phyloP scores from a whole-genome alignment of 352 stramenopile genomes.

The Phytophthora colocasiae region DNA sequence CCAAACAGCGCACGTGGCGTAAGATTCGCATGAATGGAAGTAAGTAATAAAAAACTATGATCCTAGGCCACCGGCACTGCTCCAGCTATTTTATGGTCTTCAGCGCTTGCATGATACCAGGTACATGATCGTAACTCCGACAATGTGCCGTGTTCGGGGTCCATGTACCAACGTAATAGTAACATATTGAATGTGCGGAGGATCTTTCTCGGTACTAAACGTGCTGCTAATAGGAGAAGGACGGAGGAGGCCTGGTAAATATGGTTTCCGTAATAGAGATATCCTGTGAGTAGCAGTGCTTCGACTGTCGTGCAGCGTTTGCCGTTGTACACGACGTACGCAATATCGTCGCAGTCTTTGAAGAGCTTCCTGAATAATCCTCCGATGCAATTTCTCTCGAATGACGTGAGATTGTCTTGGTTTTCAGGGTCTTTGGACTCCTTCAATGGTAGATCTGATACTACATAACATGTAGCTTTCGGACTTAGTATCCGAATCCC shows the following conservation, averaged over 20 bases:
- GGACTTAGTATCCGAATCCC: background rate
- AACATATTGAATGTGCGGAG: slow-evolving; percentile 36
- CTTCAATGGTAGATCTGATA: background rate
- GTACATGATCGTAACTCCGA: slow-evolving; percentile 11
- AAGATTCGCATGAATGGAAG: slow-evolving; percentile 1
- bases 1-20: slow-evolving; percentile 15
- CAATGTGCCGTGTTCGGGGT: slow-evolving; percentile 13
- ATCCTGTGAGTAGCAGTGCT: slow-evolving; percentile 22
- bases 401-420: slow-evolving; percentile 5
- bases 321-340: slow-evolving; percentile 11
- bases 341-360: slow-evolving; percentile 26
- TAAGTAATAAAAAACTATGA: background rate
- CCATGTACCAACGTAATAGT: slow-evolving; percentile 26
- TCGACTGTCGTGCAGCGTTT: slow-evolving; percentile 17
- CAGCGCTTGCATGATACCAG: slow-evolving; percentile 22
- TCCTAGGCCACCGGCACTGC: slow-evolving; percentile 10
- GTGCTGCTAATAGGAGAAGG: slow-evolving; percentile 23
- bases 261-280: slow-evolving; percentile 31
- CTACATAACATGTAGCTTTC: slow-evolving; percentile 1
- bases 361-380: slow-evolving; percentile 16
- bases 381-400: slow-evolving; percentile 22
- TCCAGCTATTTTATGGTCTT: slow-evolving; percentile 10
- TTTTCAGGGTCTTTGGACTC: background rate
- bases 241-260: slow-evolving; percentile 30
- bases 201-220: slow-evolving; percentile 16